Percentiles rank a stretch among this genome's conserved stretches.
Evolutionary conservation across 495 filamentous ascomycete genomes (phyloP).

Genomic region (Penicillium antarcticum): DNA sequence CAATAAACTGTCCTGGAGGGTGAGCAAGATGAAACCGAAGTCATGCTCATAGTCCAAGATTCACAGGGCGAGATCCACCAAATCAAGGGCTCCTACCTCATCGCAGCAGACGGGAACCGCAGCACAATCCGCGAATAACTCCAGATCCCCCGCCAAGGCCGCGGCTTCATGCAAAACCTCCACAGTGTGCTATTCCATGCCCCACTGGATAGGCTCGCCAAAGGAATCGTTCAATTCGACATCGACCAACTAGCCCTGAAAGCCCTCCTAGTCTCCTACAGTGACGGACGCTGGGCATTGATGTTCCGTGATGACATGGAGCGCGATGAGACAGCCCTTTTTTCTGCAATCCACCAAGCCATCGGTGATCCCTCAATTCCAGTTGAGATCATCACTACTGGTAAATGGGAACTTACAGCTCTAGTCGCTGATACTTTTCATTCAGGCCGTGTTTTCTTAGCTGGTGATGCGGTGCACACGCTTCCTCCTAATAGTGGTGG

Average conservation of each 20-base stretch:
- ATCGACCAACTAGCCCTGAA: conserved; percentile 20
- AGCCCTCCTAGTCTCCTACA: conserved; percentile 25
- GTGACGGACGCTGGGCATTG: conserved; percentile 27
- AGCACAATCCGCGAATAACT: conserved; percentile 28
- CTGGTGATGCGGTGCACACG: conserved; percentile 50
- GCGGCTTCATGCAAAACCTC: conserved; percentile 31
- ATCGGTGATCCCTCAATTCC: conserved; percentile 18
- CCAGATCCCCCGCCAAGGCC: conserved; percentile 25
- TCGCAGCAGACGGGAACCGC: conserved; percentile 31
- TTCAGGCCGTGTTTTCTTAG: conserved; percentile 40
- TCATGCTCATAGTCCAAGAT: conserved; percentile 14
- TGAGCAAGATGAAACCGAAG: conserved; percentile 17
- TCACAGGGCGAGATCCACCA: neutral
- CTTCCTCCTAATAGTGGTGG: conserved; percentile 46
- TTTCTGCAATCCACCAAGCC: conserved; percentile 13
- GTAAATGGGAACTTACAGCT: conserved; percentile 25
- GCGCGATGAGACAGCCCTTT: conserved; percentile 15
- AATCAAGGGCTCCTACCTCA: conserved; percentile 25
- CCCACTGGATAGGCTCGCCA: conserved; percentile 21
- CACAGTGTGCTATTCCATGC: conserved; percentile 38
- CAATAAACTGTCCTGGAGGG: conserved; percentile 9
- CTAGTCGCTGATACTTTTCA: conserved; percentile 25
- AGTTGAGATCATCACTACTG: conserved; percentile 27
- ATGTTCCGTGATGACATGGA: conserved; percentile 27
- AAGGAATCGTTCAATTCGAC: conserved; percentile 20